phyloP scores from a whole-genome alignment of 495 filamentous ascomycete genomes.

The Stereocaulon alpinum region DNA sequence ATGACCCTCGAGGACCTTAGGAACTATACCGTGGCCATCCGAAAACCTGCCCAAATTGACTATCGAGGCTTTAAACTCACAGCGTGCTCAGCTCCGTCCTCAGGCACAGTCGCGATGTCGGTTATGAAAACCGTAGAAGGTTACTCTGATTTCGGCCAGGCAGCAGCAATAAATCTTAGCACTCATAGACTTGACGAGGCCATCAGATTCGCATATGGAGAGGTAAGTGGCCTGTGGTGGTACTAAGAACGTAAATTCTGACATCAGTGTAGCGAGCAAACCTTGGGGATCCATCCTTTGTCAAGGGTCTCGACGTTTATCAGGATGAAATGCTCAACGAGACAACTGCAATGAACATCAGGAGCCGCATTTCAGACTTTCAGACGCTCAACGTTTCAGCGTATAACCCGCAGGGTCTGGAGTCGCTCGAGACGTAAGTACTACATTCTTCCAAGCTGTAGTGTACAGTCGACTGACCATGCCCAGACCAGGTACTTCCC shows the following conservation, averaged over 20 bases:
- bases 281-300: conserved; percentile 70
- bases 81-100: conserved; percentile 59
- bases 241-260: not conserved
- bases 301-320: conserved; percentile 51
- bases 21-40: conserved; percentile 54
- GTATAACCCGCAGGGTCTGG: conserved; percentile 59
- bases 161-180: conserved; percentile 46
- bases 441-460: not conserved
- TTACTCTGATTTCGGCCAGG: conserved; percentile 48
- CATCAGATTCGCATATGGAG: conserved; percentile 75
- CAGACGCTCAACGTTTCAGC: conserved; percentile 53
- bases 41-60: conserved; percentile 51
- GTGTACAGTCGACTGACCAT: not conserved
- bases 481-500: conserved; percentile 59
- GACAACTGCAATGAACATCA: conserved; percentile 45
- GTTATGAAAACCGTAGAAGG: conserved; percentile 71
- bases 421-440: conserved; percentile 48
- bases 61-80: conserved; percentile 64
- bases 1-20: conserved; percentile 73
- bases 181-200: conserved; percentile 78
- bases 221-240: conserved; percentile 30
- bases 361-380: conserved; percentile 57
- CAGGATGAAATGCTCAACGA: conserved; percentile 55
- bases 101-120: conserved; percentile 60
- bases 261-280: conserved; percentile 39